A percentile compares a stretch with the other conserved stretches of the same genome.
Evolutionary conservation across 2,329 filamentous ascomycete species (phyloP).

Genomic region (Tolypocladium tropicale): DNA sequence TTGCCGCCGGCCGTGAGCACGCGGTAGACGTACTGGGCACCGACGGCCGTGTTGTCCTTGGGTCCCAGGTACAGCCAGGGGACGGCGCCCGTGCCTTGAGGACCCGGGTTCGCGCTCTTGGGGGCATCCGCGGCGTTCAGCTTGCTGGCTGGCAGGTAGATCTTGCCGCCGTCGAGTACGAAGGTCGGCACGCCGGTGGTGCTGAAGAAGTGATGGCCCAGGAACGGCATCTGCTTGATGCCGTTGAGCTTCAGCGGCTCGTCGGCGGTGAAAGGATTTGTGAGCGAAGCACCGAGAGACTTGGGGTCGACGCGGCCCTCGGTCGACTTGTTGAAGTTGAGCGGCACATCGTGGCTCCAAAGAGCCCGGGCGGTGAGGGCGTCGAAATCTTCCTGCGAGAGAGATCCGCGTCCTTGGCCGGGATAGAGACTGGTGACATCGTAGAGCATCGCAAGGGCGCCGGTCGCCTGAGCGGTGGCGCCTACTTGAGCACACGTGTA

Average conservation of each 20-base stretch:
- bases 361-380: conserved; percentile 30
- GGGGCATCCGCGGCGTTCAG: conserved; percentile 42
- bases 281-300: conserved; percentile 29
- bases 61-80: conserved; percentile 42
- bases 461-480: conserved; percentile 27
- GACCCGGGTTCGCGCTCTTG: conserved; percentile 30
- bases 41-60: conserved; percentile 23
- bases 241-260: conserved; percentile 27
- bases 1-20: conserved; percentile 43
- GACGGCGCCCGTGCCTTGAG: conserved; percentile 39
- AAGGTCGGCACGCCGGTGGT: conserved; percentile 45
- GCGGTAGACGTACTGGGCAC: conserved; percentile 37
- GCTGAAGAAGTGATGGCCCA: conserved; percentile 62
- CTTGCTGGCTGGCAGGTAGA: conserved; percentile 37
- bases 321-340: conserved; percentile 29
- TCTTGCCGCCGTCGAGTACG: conserved; percentile 32
- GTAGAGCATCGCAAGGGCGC: conserved; percentile 51
- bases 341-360: conserved; percentile 31
- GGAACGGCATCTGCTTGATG: conserved; percentile 26
- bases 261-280: conserved; percentile 32
- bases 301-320: conserved; percentile 17
- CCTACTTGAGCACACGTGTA: conserved; percentile 46
- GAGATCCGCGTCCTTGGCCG: conserved; percentile 23
- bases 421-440: conserved; percentile 45
- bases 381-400: conserved; percentile 27